phyloP scores from a whole-genome alignment of 2,329 filamentous ascomycete species.

The Fusarium longipes region DNA sequence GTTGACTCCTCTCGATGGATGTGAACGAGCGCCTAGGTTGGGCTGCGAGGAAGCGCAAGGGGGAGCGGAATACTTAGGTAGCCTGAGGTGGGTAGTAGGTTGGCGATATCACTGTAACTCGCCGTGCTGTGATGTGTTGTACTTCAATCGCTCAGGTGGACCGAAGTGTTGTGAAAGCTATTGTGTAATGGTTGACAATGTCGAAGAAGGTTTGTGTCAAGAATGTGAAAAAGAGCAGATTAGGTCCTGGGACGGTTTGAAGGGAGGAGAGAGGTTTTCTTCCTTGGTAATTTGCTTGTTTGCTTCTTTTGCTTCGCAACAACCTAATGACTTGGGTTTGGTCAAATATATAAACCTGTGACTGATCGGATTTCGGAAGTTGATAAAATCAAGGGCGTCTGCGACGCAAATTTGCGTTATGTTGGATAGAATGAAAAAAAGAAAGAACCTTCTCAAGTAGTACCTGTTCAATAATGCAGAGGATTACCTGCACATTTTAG shows the following conservation, averaged over 20 bases:
- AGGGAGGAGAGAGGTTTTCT: background rate
- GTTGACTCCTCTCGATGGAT: background rate
- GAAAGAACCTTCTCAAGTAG: background rate
- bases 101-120: background rate
- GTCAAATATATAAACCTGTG: conserved; percentile 12
- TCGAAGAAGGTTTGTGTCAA: background rate
- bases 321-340: conserved; percentile 17
- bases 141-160: conserved; percentile 22
- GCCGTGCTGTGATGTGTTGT: background rate
- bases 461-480: background rate
- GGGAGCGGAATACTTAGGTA: conserved; percentile 6
- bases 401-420: background rate
- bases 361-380: conserved; percentile 19
- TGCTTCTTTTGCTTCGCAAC: conserved; percentile 26
- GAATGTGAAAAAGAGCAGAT: background rate
- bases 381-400: conserved; percentile 5
- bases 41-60: conserved; percentile 23
- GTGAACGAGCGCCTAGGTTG: too few relatives aligned
- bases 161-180: conserved; percentile 33
- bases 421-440: background rate
- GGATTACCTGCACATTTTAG: background rate
- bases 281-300: conserved; percentile 2
- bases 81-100: conserved; percentile 21
- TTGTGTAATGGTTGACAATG: conserved; percentile 26
- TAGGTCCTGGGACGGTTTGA: background rate